Conservation (phyloP, 495 filamentous ascomycete species). For the Chaetomidium leptoderma region DNA sequence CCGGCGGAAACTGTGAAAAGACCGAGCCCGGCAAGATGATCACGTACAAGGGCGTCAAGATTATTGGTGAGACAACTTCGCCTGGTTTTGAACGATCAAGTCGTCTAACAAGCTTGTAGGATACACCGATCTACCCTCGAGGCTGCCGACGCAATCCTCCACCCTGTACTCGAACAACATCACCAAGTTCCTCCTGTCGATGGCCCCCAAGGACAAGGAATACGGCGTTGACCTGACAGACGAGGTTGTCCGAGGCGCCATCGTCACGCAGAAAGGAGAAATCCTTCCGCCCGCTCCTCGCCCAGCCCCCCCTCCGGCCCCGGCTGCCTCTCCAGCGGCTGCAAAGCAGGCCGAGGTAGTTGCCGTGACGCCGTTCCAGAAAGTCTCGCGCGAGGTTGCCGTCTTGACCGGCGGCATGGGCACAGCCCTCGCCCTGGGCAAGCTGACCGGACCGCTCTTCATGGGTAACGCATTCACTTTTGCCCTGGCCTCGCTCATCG, state of each 20-base stretch:
- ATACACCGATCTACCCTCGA: conserved; percentile 77
- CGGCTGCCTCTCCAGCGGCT: conserved; percentile 46
- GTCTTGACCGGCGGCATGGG: conserved; percentile 69
- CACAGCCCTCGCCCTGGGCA: conserved; percentile 65
- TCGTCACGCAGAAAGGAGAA: conserved; percentile 68
- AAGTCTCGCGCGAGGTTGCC: conserved; percentile 64
- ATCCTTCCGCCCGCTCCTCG: conserved; percentile 69
- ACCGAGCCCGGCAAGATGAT: conserved; percentile 64
- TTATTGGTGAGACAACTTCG: conserved; percentile 62
- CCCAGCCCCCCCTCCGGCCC: conserved; percentile 62
- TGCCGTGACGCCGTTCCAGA: conserved; percentile 72
- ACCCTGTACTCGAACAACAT: conserved; percentile 86
- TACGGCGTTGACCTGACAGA: conserved; percentile 72
- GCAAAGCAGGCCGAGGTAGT: conserved; percentile 55
- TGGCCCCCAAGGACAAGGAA: conserved; percentile 66
- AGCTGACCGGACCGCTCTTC: conserved; percentile 69
- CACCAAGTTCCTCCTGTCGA: conserved; percentile 73
- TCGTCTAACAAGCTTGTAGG: conserved; percentile 43
- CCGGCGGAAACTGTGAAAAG: conserved; percentile 74
- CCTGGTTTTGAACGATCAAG: no score
- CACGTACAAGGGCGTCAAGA: conserved; percentile 67
- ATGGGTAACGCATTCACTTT: conserved; percentile 81
- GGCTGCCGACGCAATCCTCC: conserved; percentile 74
- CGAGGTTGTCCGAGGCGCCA: conserved; percentile 74
- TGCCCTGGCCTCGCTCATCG: conserved; percentile 70